Percentiles rank a stretch among this genome's conserved stretches.
Evolutionary conservation across 2,329 filamentous ascomycete genomes (phyloP).

Genomic region (Nothopassalora personata): DNA sequence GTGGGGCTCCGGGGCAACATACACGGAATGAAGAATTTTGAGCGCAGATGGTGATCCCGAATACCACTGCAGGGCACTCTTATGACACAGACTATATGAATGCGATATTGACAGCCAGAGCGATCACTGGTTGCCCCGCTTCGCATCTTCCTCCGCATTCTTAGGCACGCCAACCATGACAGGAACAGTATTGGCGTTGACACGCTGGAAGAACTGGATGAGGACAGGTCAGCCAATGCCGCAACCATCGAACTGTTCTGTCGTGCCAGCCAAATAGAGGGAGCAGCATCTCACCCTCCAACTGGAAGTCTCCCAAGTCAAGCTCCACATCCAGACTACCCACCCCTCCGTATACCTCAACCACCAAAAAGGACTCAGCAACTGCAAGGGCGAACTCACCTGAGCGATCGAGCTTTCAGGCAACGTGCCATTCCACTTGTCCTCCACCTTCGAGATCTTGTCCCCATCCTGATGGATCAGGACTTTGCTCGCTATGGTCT

Average conservation of each 20-base stretch:
- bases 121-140: constrained; percentile 41
- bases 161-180: constrained; percentile 50
- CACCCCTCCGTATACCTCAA: constrained; percentile 34
- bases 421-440: constrained; percentile 52
- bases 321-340: constrained; percentile 37
- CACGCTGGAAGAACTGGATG: constrained; percentile 46
- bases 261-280: background rate
- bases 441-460: constrained; percentile 50
- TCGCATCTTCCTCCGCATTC: constrained; percentile 48
- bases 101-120: background rate
- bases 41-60: background rate
- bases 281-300: constrained; percentile 37
- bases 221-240: constrained; percentile 27
- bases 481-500: constrained; percentile 46
- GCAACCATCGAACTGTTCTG: background rate
- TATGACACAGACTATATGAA: too few relatives aligned
- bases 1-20: background rate
- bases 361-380: constrained; percentile 38
- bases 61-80: background rate
- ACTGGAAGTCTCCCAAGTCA: constrained; percentile 35
- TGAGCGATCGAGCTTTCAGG: constrained; percentile 47
- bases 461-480: constrained; percentile 42
- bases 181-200: constrained; percentile 50
- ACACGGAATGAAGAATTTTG: background rate
- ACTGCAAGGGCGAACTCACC: constrained; percentile 39